Evolutionary conservation across 2,329 filamentous ascomycete species (phyloP).

Genomic region (Elsinoe batatas): DNA sequence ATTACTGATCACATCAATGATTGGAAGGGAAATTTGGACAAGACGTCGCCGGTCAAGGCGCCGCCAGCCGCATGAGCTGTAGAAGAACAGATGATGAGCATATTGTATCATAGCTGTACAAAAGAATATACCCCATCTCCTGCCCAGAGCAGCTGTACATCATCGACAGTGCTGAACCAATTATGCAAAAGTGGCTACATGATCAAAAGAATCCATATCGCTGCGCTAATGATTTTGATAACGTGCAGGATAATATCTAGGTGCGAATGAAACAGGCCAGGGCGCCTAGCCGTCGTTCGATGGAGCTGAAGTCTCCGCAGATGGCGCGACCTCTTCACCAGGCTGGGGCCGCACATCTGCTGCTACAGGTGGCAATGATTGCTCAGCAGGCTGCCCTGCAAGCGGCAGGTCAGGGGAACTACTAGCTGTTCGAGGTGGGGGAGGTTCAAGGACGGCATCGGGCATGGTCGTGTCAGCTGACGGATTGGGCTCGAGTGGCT

Average conservation of each 20-base stretch:
- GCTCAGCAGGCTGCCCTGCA: constrained; percentile 13
- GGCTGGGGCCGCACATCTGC: neutral
- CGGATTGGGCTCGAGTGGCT: no score
- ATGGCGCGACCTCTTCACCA: no score
- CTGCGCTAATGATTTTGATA: neutral
- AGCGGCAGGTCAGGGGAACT: constrained; percentile 37
- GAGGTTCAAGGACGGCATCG: neutral
- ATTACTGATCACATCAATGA: constrained; percentile 80
- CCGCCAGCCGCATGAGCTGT: neutral
- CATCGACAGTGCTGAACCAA: constrained; percentile 14
- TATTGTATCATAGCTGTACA: constrained; percentile 14
- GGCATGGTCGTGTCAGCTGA: constrained; percentile 12
- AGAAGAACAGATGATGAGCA: neutral
- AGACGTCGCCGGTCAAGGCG: constrained; percentile 17
- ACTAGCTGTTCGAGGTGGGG: constrained; percentile 24
- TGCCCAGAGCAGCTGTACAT: no score
- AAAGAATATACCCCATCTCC: constrained; percentile 10
- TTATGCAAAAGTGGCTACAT: neutral
- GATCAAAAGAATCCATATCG: neutral
- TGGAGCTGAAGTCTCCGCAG: no score
- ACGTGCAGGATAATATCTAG: no score
- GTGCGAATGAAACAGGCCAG: no score
- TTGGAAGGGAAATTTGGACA: constrained; percentile 53
- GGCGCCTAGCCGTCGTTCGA: no score
- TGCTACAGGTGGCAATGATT: neutral